A percentile compares a stretch with the other conserved stretches of the same genome.
phyloP scores from a whole-genome alignment of 2,329 filamentous ascomycete species.

The Fusarium cicatricum region DNA sequence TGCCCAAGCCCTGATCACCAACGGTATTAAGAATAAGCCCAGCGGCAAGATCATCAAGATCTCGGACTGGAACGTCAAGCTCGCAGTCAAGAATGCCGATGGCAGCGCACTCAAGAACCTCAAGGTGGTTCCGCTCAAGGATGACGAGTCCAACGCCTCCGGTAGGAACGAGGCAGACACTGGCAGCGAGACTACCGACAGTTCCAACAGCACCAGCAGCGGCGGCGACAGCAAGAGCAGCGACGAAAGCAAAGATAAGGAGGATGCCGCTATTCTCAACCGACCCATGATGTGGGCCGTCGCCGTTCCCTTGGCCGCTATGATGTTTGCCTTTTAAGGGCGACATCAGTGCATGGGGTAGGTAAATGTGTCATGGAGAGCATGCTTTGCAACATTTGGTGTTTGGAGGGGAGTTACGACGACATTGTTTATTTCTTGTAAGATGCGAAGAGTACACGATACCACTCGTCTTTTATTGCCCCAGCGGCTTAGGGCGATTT shows the following conservation, averaged over 20 bases:
- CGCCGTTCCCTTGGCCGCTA: conserved; percentile 45
- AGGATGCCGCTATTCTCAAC: conserved; percentile 42
- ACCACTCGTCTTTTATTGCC: conserved; percentile 14
- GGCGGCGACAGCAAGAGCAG: conserved; percentile 5
- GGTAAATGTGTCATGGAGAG: background rate
- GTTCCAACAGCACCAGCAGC: conserved; percentile 27
- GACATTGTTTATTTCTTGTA: conserved; percentile 20
- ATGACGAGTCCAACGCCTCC: conserved; percentile 55
- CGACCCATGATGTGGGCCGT: conserved; percentile 47
- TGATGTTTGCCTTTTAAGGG: conserved; percentile 46
- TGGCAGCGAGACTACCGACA: conserved; percentile 39
- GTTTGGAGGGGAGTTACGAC: conserved; percentile 15
- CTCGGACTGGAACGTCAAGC: conserved; percentile 65
- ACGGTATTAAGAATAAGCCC: conserved; percentile 73
- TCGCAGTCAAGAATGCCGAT: conserved; percentile 52
- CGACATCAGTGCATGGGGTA: background rate
- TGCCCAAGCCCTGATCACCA: conserved; percentile 75
- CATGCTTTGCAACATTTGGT: conserved; percentile 23
- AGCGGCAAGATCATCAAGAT: conserved; percentile 75
- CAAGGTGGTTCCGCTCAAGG: conserved; percentile 56
- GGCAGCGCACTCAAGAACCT: conserved; percentile 55
- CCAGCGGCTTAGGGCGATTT: conserved; percentile 6
- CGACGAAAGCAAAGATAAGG: conserved; percentile 28
- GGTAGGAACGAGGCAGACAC: conserved; percentile 54
- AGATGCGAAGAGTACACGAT: conserved; percentile 33